These are phyloP conservation scores for Phytophthora macrochlamydospora DNA, from an alignment of 352 stramenopile species.

Conservation along the genomic window DNA sequence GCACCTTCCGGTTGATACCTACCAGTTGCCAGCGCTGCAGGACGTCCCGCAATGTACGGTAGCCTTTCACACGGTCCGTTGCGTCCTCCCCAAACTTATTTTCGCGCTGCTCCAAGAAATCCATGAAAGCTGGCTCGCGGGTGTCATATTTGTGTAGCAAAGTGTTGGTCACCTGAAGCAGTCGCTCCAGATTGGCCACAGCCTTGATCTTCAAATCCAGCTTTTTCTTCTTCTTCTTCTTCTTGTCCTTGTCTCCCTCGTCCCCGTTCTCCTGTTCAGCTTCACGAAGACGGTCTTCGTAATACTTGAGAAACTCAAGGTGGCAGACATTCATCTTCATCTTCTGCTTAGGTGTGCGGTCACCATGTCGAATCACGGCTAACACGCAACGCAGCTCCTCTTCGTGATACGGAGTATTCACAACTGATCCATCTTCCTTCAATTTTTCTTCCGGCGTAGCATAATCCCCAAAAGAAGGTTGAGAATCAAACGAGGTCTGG, in stretches of 20 bases:
- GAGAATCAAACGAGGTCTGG: constrained; percentile 21
- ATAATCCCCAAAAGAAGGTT: constrained; percentile 9
- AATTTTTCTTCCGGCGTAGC: constrained; percentile 30
- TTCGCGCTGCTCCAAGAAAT: constrained; percentile 72
- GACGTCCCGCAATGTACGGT: constrained; percentile 93
- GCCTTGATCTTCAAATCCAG: constrained; percentile 90
- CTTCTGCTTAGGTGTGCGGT: constrained; percentile 99
- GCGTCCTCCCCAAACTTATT: constrained; percentile 62
- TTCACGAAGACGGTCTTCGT: constrained; percentile 59
- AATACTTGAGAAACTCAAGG: constrained; percentile 89
- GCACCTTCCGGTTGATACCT: constrained; percentile 99
- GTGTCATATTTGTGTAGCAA: constrained; percentile 71
- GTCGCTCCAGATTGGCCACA: constrained; percentile 74
- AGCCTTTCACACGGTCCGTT: constrained; percentile 81
- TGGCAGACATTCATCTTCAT: constrained; percentile 96
- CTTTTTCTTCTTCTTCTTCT: constrained; percentile 73
- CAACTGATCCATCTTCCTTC: constrained; percentile 24
- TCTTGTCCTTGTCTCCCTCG: constrained; percentile 26
- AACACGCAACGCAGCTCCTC: constrained; percentile 99
- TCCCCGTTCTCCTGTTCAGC: constrained; percentile 34
- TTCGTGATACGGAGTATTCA: constrained; percentile 57
- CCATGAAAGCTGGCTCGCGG: constrained; percentile 60
- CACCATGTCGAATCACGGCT: constrained; percentile 98
- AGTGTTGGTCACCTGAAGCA: constrained; percentile 81
- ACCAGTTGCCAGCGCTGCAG: constrained; percentile 96